Conservation (phyloP, 2,329 filamentous ascomycete genomes). For the Aspergillus chevalieri region DNA sequence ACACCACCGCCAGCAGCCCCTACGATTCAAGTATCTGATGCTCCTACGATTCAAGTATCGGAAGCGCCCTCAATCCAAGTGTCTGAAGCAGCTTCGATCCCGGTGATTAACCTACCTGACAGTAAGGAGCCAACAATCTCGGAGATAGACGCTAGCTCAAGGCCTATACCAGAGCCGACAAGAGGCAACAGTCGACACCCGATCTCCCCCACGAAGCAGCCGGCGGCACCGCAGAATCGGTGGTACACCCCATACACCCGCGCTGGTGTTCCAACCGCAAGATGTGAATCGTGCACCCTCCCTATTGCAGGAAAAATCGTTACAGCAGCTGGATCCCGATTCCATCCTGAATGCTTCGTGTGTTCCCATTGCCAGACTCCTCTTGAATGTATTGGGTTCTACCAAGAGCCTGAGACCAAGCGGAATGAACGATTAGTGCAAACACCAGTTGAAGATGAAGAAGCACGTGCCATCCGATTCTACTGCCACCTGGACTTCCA, state of each 20-base stretch:
- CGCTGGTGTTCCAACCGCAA: conserved; percentile 55
- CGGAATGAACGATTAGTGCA: conserved; percentile 65
- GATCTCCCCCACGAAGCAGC: conserved; percentile 27
- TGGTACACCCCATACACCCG: conserved; percentile 40
- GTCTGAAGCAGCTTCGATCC: conserved; percentile 34
- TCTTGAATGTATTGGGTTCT: conserved; percentile 93
- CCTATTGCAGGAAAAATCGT: conserved; percentile 89
- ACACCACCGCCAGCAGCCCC: conserved; percentile 45
- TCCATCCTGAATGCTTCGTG: conserved; percentile 88
- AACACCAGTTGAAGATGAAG: conserved; percentile 56
- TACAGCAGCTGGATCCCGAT: conserved; percentile 71
- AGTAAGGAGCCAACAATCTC: conserved; percentile 34
- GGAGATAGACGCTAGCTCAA: conserved; percentile 21
- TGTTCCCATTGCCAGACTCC: conserved; percentile 82
- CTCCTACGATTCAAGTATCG: conserved; percentile 42
- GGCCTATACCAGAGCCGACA: conserved; percentile 12
- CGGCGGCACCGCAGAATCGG: conserved; percentile 32
- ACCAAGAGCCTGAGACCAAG: conserved; percentile 73
- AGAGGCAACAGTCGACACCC: conserved; percentile 9
- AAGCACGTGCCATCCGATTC: conserved; percentile 66
- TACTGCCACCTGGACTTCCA: conserved; percentile 99
- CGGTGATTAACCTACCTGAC: conserved; percentile 49
- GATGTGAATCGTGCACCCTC: conserved; percentile 75
- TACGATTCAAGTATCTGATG: conserved; percentile 46
- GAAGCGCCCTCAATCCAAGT: conserved; percentile 41